Evolutionary conservation across 768 basidiomycete genomes (phyloP).

Genomic region (Amanita polypyramis): DNA sequence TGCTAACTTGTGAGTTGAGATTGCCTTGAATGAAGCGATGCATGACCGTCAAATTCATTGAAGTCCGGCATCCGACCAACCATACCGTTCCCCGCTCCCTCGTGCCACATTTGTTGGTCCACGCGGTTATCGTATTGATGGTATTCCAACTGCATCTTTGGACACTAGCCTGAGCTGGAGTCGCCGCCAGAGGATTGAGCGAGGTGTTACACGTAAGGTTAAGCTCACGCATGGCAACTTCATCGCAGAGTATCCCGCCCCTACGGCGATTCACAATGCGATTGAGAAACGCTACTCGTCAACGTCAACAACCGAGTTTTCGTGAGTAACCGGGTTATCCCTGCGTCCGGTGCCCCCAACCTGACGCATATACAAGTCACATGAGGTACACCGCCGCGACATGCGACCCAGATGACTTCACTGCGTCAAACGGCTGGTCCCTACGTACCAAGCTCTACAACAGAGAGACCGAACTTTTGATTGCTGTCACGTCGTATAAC

Average conservation of each 20-base stretch:
- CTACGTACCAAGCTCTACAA: conserved; percentile 78
- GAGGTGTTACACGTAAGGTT: conserved; percentile 84
- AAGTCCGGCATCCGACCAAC: conserved; percentile 3
- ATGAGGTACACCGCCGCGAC: conserved; percentile 96
- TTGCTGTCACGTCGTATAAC: conserved; percentile 90
- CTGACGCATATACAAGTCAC: conserved; percentile 34
- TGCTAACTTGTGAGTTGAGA: neutral
- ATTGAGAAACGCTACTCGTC: conserved; percentile 70
- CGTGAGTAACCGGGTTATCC: conserved; percentile 38
- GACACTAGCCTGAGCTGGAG: conserved; percentile 24
- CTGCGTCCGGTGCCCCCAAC: neutral
- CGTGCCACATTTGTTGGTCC: neutral
- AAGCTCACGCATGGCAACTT: conserved; percentile 91
- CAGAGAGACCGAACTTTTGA: conserved; percentile 86
- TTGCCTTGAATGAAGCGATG: neutral
- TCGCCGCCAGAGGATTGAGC: conserved; percentile 83
- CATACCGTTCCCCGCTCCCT: conserved; percentile 2
- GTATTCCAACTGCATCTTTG: neutral
- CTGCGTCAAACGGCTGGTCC: conserved; percentile 69
- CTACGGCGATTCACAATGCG: conserved; percentile 73
- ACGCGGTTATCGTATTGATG: neutral
- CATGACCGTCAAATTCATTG: neutral
- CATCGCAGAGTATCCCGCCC: conserved; percentile 83
- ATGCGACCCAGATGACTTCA: conserved; percentile 85
- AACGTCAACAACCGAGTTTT: conserved; percentile 79